phyloP scores from a whole-genome alignment of 2,329 filamentous ascomycete species.

The Aschersonia sp. region DNA sequence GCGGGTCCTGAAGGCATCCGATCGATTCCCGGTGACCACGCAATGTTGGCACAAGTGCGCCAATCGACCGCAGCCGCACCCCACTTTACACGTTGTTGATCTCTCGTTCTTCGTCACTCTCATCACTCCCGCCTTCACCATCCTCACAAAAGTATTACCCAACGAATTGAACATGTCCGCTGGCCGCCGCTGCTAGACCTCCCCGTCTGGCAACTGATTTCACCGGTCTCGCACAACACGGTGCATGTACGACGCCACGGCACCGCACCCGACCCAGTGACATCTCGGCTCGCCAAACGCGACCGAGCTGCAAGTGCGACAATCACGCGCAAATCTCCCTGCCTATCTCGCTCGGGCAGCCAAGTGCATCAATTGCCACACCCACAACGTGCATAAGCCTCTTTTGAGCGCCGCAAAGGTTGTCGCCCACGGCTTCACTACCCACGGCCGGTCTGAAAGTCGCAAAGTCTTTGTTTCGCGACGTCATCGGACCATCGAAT shows the following conservation, averaged over 20 bases:
- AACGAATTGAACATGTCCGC: slow-evolving; percentile 7
- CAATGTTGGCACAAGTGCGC: no score
- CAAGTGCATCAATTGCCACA: neutral
- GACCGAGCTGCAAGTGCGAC: neutral
- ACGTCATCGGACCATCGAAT: neutral
- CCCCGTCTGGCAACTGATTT: slow-evolving; percentile 9
- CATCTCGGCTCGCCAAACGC: slow-evolving; percentile 1
- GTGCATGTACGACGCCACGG: neutral
- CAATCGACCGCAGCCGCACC: neutral
- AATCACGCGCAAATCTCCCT: neutral
- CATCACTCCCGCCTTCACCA: slow-evolving; percentile 1
- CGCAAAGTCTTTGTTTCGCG: no score
- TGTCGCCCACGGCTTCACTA: no score
- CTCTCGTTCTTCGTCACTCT: neutral
- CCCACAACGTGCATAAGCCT: no score
- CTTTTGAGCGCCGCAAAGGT: neutral
- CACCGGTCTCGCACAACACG: slow-evolving; percentile 6
- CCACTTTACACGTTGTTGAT: neutral
- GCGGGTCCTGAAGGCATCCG: no score
- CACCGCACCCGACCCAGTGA: neutral
- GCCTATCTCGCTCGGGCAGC: no score
- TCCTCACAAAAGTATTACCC: neutral
- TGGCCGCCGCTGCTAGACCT: slow-evolving; percentile 10
- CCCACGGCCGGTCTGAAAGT: no score
- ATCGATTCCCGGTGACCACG: no score